Percentiles rank a stretch among this genome's conserved stretches.
phyloP scores from a whole-genome alignment of 2,329 filamentous ascomycete genomes.

The Penicillium polonicum region DNA sequence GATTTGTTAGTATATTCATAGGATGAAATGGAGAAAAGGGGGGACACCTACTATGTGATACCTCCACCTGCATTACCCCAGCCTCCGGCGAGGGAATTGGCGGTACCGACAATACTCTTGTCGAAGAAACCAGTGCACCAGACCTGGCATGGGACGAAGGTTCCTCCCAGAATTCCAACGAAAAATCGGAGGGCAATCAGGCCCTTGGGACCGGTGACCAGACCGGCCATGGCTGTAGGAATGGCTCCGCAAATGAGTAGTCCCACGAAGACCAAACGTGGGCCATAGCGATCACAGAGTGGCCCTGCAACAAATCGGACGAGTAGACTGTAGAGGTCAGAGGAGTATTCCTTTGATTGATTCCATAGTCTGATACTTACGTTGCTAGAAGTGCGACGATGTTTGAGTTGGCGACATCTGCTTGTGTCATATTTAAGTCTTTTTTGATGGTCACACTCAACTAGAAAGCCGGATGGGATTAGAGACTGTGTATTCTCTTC shows the following conservation, averaged over 20 bases:
- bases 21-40: background rate
- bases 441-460: constrained; percentile 74
- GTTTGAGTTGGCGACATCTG: constrained; percentile 83
- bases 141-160: constrained; percentile 67
- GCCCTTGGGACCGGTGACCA: constrained; percentile 64
- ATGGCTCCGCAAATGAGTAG: constrained; percentile 74
- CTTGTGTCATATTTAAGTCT: constrained; percentile 69
- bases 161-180: constrained; percentile 45
- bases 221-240: constrained; percentile 77
- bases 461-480: constrained; percentile 34
- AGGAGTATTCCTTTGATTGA: background rate
- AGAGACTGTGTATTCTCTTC: constrained; percentile 8
- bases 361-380: constrained; percentile 37
- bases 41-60: constrained; percentile 64
- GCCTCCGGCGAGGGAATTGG: constrained; percentile 80
- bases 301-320: constrained; percentile 77
- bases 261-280: constrained; percentile 75
- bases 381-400: constrained; percentile 76
- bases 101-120: constrained; percentile 85
- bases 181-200: constrained; percentile 47
- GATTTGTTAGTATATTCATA: constrained; percentile 2
- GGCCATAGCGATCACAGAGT: constrained; percentile 80
- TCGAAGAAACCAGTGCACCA: constrained; percentile 94
- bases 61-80: constrained; percentile 87
- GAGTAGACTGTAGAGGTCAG: constrained; percentile 54